These are phyloP conservation scores for Daphne laureola DNA, from an alignment of 441 rosid species.

Conservation along the genomic window DNA sequence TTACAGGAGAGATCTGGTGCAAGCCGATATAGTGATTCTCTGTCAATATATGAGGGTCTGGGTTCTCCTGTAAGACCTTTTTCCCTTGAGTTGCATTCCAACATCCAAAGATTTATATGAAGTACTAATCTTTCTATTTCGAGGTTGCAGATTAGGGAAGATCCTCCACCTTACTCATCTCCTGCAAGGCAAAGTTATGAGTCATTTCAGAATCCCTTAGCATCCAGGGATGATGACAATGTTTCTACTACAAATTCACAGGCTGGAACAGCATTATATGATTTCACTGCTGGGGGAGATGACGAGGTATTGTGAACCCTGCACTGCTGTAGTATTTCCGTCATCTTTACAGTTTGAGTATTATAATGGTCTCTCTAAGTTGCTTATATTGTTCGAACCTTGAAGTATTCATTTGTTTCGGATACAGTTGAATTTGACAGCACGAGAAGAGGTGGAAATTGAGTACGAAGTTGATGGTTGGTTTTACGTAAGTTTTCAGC, in stretches of 20 bases:
- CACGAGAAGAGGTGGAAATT: conserved; percentile 91
- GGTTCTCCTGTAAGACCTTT: conserved; percentile 59
- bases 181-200: conserved; percentile 47
- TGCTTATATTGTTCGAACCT: not conserved
- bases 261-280: conserved; percentile 82
- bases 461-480: conserved; percentile 99
- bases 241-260: conserved; percentile 58
- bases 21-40: conserved; percentile 37
- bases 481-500: conserved; percentile 73
- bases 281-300: conserved; percentile 98
- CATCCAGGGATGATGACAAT: conserved; percentile 57
- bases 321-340: no score
- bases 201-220: conserved; percentile 79
- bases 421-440: conserved; percentile 84
- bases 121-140: conserved; percentile 18
- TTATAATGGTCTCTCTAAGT: no score
- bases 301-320: conserved; percentile 57
- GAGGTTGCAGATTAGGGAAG: conserved; percentile 69
- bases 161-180: conserved; percentile 81
- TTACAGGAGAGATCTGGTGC: conserved; percentile 59
- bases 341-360: no score
- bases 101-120: conserved; percentile 7
- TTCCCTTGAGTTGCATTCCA: conserved; percentile 6
- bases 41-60: conserved; percentile 53
- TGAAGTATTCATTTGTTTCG: conserved; percentile 11